Evolutionary conservation across 75 land plant genomes (phyloP), one percentile per base, ranked within the genome.

Genomic region (Selaginella tamariscina): DNA sequence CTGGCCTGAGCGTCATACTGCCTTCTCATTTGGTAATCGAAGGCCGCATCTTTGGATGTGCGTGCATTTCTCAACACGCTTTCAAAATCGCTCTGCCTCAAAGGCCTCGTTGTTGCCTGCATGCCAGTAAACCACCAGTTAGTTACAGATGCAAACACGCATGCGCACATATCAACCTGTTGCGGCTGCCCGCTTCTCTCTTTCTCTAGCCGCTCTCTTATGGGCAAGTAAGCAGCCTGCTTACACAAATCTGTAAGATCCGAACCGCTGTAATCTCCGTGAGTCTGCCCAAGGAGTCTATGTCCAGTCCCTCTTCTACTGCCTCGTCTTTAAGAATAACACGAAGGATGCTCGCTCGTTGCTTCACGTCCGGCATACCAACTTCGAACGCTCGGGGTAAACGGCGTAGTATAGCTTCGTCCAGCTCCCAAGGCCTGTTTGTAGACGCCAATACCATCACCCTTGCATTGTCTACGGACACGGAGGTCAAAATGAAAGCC

Each of bases 401-500:
- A n/a, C 99, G 84, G 0, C 99, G 75, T 9, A 95, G 72, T 30
- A 91, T 91, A 67, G 99, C 99, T 73, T 95, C 99, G 77, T 95
- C 99, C 20, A 95, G 83, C 71, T 95, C 99, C 77, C 87, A 79
- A 13, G 97, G 96, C 44, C 99, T 89, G 65, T 95, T 95, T 24
- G 97, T 95, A n/a, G 99, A 91, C 68, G 96, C 99, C 56, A 95
- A 78, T 60, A 95, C 99, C 92, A 91, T 87, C 33, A 95, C 99
- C 29, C 97, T 82, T 8, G 99, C 89, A 75, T 81, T 82, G 49
- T 82, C 98, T 94, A 76, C 9, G 68, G 24, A 22, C 49, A 55
- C 49, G 15, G n/a, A n/a, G n/a, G n/a, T n/a, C n/a, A n/a, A n/a
- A n/a, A n/a, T n/a, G n/a, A n/a, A n/a, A n/a, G n/a, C n/a, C n/a